Percentiles rank a stretch among this genome's conserved stretches.
Evolutionary conservation across 768 basidiomycete species (phyloP).

Genomic region (Xerocomellus amylosporus): DNA sequence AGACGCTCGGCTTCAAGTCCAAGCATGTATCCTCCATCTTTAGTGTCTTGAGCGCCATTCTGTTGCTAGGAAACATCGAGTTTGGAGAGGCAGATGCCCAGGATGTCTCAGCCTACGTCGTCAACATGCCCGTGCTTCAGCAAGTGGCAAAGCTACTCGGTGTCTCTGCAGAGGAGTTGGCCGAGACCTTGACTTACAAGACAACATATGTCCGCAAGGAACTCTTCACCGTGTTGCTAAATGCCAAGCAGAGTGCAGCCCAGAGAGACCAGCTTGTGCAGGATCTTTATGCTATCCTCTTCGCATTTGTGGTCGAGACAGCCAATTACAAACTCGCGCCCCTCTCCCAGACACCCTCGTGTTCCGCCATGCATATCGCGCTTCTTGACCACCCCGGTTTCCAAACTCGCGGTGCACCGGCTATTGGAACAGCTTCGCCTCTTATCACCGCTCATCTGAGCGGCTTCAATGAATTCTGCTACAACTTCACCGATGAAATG

Average conservation of each 20-base stretch:
- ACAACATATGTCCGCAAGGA: conserved; percentile 59
- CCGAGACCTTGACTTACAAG: conserved; percentile 53
- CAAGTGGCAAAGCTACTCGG: conserved; percentile 51
- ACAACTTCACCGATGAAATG: conserved; percentile 59
- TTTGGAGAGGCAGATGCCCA: conserved; percentile 54
- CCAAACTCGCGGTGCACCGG: conserved; percentile 48
- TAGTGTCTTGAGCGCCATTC: conserved; percentile 49
- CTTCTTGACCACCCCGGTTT: conserved; percentile 58
- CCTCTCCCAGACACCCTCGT: conserved; percentile 37
- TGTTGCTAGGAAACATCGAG: conserved; percentile 56
- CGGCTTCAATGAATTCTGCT: conserved; percentile 58
- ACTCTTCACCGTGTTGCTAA: conserved; percentile 54
- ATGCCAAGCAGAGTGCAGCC: conserved; percentile 45
- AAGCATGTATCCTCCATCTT: conserved; percentile 57
- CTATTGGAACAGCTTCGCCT: conserved; percentile 42
- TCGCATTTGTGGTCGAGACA: conserved; percentile 61
- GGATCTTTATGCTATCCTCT: conserved; percentile 62
- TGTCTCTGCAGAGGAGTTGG: conserved; percentile 50
- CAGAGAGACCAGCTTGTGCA: conserved; percentile 56
- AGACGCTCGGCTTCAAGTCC: conserved; percentile 57
- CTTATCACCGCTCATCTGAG: conserved; percentile 56
- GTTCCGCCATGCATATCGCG: conserved; percentile 46
- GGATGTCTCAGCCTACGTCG: conserved; percentile 52
- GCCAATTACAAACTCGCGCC: conserved; percentile 58
- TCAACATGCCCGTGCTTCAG: conserved; percentile 47